Conservation (phyloP, 306 rosid genomes). For the Sindora glabra region DNA sequence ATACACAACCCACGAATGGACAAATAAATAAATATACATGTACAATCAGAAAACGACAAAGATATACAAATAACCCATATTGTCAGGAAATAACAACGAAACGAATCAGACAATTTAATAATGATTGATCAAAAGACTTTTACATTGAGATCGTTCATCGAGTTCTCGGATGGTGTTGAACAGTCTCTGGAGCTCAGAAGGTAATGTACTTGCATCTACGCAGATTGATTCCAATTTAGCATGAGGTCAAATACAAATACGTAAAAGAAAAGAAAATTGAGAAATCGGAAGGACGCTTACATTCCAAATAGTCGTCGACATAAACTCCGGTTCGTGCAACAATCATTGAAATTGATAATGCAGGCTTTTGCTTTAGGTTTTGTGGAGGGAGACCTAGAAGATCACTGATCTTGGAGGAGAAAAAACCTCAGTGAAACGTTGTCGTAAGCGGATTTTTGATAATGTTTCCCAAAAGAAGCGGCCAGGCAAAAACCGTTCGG, state of each 20-base stretch:
- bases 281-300: slow-evolving; percentile 24
- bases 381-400: slow-evolving; percentile 13
- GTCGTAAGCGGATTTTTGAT: slow-evolving; percentile 9
- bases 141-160: slow-evolving; percentile 95
- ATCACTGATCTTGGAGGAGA: too few relatives aligned
- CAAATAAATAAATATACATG: too few relatives aligned
- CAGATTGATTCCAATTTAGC: slow-evolving; percentile 5
- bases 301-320: slow-evolving; percentile 93
- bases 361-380: slow-evolving; percentile 34
- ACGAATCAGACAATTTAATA: too few relatives aligned
- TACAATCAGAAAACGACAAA: too few relatives aligned
- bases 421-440: slow-evolving; percentile 1
- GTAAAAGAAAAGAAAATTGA: neutral
- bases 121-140: too few relatives aligned
- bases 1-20: neutral
- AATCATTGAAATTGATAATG: neutral
- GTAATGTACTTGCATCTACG: slow-evolving; percentile 79
- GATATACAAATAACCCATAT: too few relatives aligned
- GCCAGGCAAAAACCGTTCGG: too few relatives aligned
- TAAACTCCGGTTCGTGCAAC: slow-evolving; percentile 95
- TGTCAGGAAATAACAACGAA: too few relatives aligned
- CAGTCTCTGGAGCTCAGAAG: slow-evolving; percentile 95
- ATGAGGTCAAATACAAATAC: neutral
- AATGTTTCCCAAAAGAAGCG: too few relatives aligned
- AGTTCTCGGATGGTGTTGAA: slow-evolving; percentile 90